Evolutionary conservation across 2,329 filamentous ascomycete genomes (phyloP).

Genomic region (Coniella lustricola): DNA sequence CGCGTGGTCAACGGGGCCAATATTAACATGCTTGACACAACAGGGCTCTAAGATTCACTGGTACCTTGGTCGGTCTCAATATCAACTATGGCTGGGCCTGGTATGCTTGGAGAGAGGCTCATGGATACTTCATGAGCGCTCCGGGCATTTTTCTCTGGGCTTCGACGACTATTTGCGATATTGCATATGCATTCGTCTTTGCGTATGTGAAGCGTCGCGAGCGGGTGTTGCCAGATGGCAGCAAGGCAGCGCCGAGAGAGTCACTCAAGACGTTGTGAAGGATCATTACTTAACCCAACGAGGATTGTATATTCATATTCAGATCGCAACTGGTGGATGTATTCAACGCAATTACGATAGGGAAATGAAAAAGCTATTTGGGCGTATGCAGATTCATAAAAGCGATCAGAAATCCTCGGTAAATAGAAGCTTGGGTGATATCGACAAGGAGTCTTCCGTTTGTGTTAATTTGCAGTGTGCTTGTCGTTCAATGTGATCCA

Average conservation of each 20-base stretch:
- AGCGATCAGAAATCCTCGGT: too few species aligned
- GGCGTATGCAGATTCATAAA: too few species aligned
- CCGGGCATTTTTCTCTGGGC: not conserved
- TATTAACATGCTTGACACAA: too few species aligned
- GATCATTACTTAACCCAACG: too few species aligned
- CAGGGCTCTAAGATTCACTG: not conserved
- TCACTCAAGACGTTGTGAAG: not conserved
- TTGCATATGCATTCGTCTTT: not conserved
- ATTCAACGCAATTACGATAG: too few species aligned
- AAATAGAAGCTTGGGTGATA: too few species aligned
- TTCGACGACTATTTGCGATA: not conserved
- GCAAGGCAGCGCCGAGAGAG: not conserved
- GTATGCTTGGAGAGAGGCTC: not conserved
- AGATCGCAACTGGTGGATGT: too few species aligned
- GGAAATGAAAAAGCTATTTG: too few species aligned
- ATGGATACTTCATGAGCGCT: not conserved
- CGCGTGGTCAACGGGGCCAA: not conserved
- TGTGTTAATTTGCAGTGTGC: too few species aligned
- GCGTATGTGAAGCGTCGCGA: not conserved
- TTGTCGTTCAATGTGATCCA: too few species aligned
- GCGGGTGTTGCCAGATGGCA: not conserved
- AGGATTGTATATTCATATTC: too few species aligned
- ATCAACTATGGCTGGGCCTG: not conserved
- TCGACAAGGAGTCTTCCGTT: too few species aligned
- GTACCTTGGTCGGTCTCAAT: not conserved